These are phyloP conservation scores for Rhododendron griersonianum DNA, from an alignment of 148 eudicot genomes.

Conservation along the genomic window DNA sequence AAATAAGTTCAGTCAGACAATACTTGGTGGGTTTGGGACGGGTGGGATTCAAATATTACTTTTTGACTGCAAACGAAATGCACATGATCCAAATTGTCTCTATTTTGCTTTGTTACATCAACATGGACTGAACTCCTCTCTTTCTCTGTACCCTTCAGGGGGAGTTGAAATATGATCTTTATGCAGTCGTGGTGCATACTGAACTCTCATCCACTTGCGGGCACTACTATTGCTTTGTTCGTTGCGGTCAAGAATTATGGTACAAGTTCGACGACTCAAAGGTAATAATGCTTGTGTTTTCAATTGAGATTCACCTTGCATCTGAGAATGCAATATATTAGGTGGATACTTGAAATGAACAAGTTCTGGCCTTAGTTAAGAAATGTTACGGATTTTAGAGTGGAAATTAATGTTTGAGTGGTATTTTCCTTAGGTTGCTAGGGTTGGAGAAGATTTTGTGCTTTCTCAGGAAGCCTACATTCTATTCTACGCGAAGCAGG, in stretches of 20 bases:
- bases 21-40: neutral
- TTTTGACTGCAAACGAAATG: neutral
- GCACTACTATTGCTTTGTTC: constrained; percentile 78
- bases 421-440: constrained; percentile 37
- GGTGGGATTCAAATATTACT: neutral
- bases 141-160: constrained; percentile 31
- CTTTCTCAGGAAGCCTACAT: constrained; percentile 82
- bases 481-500: constrained; percentile 75
- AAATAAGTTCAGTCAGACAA: neutral
- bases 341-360: neutral
- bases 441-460: constrained; percentile 56
- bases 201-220: constrained; percentile 67
- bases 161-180: constrained; percentile 59
- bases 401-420: neutral
- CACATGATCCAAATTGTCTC: no score
- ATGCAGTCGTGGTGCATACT: constrained; percentile 77
- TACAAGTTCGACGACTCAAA: constrained; percentile 72
- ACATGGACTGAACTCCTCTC: constrained; percentile 3
- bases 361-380: neutral
- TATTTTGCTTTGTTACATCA: neutral
- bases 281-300: constrained; percentile 36
- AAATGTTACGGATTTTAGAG: neutral
- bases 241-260: constrained; percentile 65
- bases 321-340: neutral
- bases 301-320: neutral